A percentile compares a stretch with the other conserved stretches of the same genome.
These are phyloP conservation scores for Yamadazyma siamensis DNA, from an alignment of 1,139 yeast species.

Conservation along the genomic window DNA sequence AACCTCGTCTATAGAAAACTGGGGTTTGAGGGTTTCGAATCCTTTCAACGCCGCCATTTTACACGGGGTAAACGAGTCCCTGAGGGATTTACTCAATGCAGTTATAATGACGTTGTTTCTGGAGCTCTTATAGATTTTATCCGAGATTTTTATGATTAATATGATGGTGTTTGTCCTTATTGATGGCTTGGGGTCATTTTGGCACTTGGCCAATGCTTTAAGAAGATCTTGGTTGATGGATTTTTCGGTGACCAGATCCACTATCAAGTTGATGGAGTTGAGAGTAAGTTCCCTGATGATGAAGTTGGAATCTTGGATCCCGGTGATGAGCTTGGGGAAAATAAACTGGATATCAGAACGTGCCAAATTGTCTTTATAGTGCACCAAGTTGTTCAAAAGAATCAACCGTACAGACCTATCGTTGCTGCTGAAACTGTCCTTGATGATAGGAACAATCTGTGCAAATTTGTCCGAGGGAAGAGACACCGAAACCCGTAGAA, in stretches of 20 bases:
- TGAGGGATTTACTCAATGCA: constrained; percentile 79
- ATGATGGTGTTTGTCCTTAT: constrained; percentile 85
- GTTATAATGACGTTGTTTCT: constrained; percentile 76
- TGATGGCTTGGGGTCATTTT: constrained; percentile 78
- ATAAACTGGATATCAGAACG: constrained; percentile 67
- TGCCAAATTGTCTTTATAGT: constrained; percentile 48
- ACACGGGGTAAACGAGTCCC: constrained; percentile 77
- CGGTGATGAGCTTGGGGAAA: constrained; percentile 66
- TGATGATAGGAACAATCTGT: constrained; percentile 55
- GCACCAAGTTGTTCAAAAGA: constrained; percentile 61
- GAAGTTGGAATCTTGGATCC: constrained; percentile 82
- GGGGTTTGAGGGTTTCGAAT: constrained; percentile 59
- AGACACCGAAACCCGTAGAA: constrained; percentile 43
- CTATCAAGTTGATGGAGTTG: constrained; percentile 61
- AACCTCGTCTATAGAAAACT: constrained; percentile 71
- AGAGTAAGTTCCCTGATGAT: constrained; percentile 79
- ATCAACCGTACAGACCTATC: constrained; percentile 78
- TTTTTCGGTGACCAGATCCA: constrained; percentile 69
- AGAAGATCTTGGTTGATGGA: constrained; percentile 85
- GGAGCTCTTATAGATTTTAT: constrained; percentile 54
- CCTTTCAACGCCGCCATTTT: constrained; percentile 79
- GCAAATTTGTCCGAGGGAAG: constrained; percentile 36
- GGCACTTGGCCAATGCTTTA: constrained; percentile 80
- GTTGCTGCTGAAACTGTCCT: constrained; percentile 58
- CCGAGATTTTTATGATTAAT: constrained; percentile 69